A percentile compares a stretch with the other conserved stretches of the same genome.
Evolutionary conservation across 2,329 filamentous ascomycete genomes (phyloP).

Genomic region (Boeremia lycopersici): DNA sequence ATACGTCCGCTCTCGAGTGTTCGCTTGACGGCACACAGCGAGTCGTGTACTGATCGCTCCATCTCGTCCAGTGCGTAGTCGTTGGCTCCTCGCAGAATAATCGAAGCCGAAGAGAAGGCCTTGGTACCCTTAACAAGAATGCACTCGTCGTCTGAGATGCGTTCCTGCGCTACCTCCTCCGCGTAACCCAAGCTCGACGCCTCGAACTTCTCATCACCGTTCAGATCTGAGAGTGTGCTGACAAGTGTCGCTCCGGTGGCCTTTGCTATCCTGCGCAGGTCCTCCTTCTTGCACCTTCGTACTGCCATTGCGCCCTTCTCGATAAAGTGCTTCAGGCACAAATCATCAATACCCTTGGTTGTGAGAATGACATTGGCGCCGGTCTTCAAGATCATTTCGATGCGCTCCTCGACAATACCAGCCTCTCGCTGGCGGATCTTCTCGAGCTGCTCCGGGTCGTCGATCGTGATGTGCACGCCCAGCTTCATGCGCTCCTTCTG

Average conservation of each 20-base stretch:
- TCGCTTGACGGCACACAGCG: conserved; percentile 93
- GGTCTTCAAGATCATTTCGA: conserved; percentile 97
- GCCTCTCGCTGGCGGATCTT: conserved; percentile 94
- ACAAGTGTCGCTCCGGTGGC: conserved; percentile 93
- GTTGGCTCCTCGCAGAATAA: conserved; percentile 93
- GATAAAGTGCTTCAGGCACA: conserved; percentile 91
- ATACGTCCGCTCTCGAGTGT: conserved; percentile 96
- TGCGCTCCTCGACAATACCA: conserved; percentile 88
- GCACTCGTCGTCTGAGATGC: conserved; percentile 98
- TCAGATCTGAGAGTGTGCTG: conserved; percentile 91
- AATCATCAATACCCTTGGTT: conserved; percentile 97
- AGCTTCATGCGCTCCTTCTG: conserved; percentile 99
- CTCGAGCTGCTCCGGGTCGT: conserved; percentile 95
- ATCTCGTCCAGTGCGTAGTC: conserved; percentile 98
- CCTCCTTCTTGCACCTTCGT: conserved; percentile 97
- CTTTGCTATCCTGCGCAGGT: conserved; percentile 91
- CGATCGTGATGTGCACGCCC: conserved; percentile 96
- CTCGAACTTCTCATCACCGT: conserved; percentile 97
- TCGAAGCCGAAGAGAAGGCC: conserved; percentile 88
- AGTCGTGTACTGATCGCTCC: conserved; percentile 98
- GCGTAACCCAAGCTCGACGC: conserved; percentile 85
- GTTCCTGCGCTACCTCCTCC: conserved; percentile 96
- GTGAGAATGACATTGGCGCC: conserved; percentile 96
- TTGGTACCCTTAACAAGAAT: conserved; percentile 97
- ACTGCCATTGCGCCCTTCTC: conserved; percentile 97